These are phyloP conservation scores for Pseudocercospora cruenta DNA, from an alignment of 2,329 filamentous ascomycete species.

Conservation along the genomic window DNA sequence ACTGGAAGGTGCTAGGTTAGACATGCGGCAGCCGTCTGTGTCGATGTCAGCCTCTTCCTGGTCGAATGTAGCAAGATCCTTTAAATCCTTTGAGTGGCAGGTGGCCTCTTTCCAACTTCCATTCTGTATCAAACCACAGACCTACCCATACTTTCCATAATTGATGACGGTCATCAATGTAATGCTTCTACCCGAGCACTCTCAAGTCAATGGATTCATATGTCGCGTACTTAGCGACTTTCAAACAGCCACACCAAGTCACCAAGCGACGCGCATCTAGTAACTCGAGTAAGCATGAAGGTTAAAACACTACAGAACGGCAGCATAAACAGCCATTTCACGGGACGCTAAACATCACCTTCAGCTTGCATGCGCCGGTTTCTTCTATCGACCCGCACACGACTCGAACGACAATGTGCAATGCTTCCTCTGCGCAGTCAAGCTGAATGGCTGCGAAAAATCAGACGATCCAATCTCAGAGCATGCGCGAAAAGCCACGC, in stretches of 20 bases:
- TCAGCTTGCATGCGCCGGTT: constrained; percentile 86
- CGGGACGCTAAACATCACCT: constrained; percentile 58
- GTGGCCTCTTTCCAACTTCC: no score
- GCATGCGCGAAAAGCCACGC: constrained; percentile 82
- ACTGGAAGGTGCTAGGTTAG: no score
- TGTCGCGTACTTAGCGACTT: constrained; percentile 79
- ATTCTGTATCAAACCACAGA: no score
- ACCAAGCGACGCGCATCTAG: constrained; percentile 72
- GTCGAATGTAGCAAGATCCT: no score
- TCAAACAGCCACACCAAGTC: constrained; percentile 66
- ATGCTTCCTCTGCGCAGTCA: constrained; percentile 84
- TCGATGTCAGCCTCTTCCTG: no score
- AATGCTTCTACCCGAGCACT: no score
- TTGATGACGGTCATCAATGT: no score
- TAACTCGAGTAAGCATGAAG: constrained; percentile 55
- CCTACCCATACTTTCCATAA: no score
- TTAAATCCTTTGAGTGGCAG: no score
- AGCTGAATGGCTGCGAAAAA: constrained; percentile 89
- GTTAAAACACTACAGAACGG: constrained; percentile 64
- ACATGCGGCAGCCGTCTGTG: no score
- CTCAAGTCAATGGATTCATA: constrained; percentile 59
- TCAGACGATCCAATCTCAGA: constrained; percentile 82
- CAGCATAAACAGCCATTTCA: constrained; percentile 72
- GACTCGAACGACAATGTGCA: constrained; percentile 82
- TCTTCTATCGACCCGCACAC: constrained; percentile 79